These are phyloP conservation scores for Fusarium buxicola DNA, from an alignment of 2,329 filamentous ascomycete species.

Conservation along the genomic window DNA sequence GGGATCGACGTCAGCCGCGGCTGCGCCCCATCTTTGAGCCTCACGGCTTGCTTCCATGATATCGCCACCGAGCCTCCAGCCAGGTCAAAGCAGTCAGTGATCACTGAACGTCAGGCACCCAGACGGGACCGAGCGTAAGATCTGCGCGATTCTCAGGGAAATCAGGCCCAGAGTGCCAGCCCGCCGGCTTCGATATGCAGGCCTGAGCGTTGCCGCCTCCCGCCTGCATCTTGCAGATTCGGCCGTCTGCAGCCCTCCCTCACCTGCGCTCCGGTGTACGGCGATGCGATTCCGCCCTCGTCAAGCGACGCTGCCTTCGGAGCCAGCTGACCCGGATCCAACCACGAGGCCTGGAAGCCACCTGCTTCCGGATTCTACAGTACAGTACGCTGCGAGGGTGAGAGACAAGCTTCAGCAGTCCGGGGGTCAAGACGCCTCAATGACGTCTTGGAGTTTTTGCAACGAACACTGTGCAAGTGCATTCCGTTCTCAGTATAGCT, in stretches of 20 bases:
- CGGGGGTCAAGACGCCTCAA: constrained; percentile 2
- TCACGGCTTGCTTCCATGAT: constrained; percentile 39
- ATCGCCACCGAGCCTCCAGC: constrained; percentile 29
- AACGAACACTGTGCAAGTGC: constrained; percentile 17
- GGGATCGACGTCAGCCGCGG: constrained; percentile 38
- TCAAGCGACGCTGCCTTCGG: constrained; percentile 25
- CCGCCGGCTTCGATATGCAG: constrained; percentile 38
- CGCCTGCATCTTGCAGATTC: constrained; percentile 37
- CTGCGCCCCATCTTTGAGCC: constrained; percentile 25
- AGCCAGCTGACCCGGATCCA: constrained; percentile 24
- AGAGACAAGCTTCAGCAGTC: constrained; percentile 1
- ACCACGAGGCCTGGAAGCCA: constrained; percentile 11
- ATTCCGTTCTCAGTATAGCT: constrained; percentile 1
- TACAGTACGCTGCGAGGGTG: not conserved
- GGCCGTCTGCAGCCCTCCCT: constrained; percentile 16
- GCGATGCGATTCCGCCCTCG: constrained; percentile 21
- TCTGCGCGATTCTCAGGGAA: constrained; percentile 17
- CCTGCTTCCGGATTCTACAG: not conserved
- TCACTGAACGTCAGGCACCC: constrained; percentile 30
- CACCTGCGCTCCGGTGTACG: constrained; percentile 25
- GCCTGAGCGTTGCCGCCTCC: constrained; percentile 34
- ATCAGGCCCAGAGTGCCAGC: constrained; percentile 29
- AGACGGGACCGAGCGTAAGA: constrained; percentile 17
- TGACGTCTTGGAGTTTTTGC: constrained; percentile 3
- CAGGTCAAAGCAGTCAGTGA: not conserved